A percentile compares a stretch with the other conserved stretches of the same genome.
Conservation (phyloP, 306 rosid species). For the Vigna unguiculata region DNA sequence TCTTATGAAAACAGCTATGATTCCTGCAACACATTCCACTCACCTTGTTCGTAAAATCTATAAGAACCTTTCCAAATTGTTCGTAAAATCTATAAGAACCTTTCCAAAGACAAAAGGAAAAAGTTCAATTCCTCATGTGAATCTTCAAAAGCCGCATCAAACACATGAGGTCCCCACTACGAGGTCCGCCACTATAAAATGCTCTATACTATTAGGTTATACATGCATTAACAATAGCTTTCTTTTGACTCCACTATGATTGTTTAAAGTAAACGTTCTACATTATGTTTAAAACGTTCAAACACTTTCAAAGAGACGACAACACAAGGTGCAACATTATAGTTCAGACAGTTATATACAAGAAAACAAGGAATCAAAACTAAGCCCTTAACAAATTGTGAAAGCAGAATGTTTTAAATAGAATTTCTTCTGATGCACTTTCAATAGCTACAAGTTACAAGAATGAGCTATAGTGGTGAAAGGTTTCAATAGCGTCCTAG, state of each 20-base stretch:
- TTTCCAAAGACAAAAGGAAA: neutral
- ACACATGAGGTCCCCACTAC: neutral
- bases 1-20: neutral
- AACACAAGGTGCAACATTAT: neutral
- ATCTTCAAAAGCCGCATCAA: neutral
- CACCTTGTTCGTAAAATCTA: neutral
- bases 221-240: neutral
- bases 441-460: neutral
- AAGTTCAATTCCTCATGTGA: neutral
- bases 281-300: neutral
- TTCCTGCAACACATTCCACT: neutral
- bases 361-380: neutral
- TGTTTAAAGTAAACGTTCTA: neutral
- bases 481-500: neutral
- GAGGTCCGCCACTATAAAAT: conserved; percentile 20
- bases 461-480: neutral
- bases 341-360: neutral
- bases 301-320: neutral
- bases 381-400: neutral
- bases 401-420: neutral
- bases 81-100: neutral
- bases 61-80: neutral
- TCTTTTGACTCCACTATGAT: neutral
- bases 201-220: conserved; percentile 11
- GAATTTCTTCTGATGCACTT: conserved; percentile 1